Evolutionary conservation across 2,329 filamentous ascomycete species (phyloP), one percentile per base, ranked within the genome.

Genomic region (Fusarium ambrosium): DNA sequence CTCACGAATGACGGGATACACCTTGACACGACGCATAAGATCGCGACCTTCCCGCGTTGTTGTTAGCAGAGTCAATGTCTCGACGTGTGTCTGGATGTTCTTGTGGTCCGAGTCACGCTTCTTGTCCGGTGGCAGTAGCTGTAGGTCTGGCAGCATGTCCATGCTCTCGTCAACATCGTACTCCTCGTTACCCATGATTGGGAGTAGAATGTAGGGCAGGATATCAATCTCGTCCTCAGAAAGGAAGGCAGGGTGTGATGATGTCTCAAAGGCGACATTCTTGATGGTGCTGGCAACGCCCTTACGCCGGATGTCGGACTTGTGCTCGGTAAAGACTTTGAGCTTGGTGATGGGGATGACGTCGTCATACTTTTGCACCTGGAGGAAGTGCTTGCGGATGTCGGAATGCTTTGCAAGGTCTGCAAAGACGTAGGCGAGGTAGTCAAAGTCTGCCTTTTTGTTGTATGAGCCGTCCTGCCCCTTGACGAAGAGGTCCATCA

Each of bases 231-330:
- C 91, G 20, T 92, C 89, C 62, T 93, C 91, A 1, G 89, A 88
- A 55, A 98, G 84, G 63, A 98, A 92, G 2, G 88, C 85, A 0
- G 90, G 86, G 79, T 98, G 96, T 0, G 92, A 89, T 4, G 90
- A 84, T 7, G 96, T 84, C 78, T 97, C 93, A 80, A 99, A 98
- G 8, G 94, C 92, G 34, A 94, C 91, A 80, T 99, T 99, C 84
- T 98, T 98, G 81, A 99, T 95, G 11, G 95, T 97, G 70, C 92
- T 95, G 9, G 96, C 96, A n/a, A 98, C 95, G n/a, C 97, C 97
- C 79, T 95, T 94, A 64, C 97, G 89, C 68, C 97, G 91, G 64
- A 98, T 91, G 32, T 93, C 89, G 3, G 94, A 97, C 77, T 90
- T 88, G 85, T 98, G 95, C 82, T 97, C 95, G 1, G 97, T 98